Percentiles rank a stretch among this genome's conserved stretches.
These are phyloP conservation scores for Pseudisothecium myosuroides DNA, from an alignment of 225 moss, liverwort and hornwort genomes.

Conservation along the genomic window DNA sequence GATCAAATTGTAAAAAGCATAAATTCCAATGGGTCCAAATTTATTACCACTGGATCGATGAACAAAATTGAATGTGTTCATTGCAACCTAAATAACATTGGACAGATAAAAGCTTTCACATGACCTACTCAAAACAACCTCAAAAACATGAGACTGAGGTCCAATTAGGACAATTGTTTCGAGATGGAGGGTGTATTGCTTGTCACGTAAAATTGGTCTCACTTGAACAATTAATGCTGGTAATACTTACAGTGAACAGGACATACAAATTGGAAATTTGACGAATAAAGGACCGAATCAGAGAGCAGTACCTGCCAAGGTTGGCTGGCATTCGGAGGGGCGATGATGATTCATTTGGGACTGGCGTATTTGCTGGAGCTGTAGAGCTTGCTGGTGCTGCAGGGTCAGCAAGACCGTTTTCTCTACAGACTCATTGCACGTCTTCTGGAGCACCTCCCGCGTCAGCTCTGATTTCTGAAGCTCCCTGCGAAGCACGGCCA, in stretches of 20 bases:
- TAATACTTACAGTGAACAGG: not conserved
- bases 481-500: constrained; percentile 29
- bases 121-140: not conserved
- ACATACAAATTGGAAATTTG: not conserved
- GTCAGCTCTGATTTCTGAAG: constrained; percentile 47
- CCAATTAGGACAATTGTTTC: not conserved
- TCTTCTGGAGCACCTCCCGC: constrained; percentile 50
- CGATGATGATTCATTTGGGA: constrained; percentile 7
- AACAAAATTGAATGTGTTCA: not conserved
- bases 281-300: not conserved
- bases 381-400: constrained; percentile 41
- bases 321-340: constrained; percentile 10
- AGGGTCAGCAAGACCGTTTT: constrained; percentile 35
- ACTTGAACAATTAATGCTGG: not conserved
- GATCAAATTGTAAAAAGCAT: not conserved
- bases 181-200: not conserved
- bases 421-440: constrained; percentile 44
- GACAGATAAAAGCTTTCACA: no score
- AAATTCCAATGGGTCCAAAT: not conserved
- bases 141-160: not conserved
- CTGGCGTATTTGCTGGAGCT: constrained; percentile 23
- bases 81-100: not conserved
- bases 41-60: not conserved
- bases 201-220: not conserved
- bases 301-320: constrained; percentile 1